Conservation (phyloP, 495 filamentous ascomycete species). For the Neurospora africana region DNA sequence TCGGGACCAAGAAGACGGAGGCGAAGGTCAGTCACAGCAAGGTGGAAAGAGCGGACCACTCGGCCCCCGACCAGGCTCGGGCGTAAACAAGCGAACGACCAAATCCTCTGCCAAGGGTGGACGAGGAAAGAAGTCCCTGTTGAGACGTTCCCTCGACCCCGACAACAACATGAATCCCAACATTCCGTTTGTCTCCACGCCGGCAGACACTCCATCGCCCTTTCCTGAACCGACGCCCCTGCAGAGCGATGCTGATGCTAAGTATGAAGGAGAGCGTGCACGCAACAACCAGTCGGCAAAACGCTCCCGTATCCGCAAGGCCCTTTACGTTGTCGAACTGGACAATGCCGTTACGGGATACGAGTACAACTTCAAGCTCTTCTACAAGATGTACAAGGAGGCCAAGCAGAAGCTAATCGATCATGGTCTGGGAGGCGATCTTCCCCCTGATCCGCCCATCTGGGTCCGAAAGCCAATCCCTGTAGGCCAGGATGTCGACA, state of each 20-base stretch:
- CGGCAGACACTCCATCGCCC: background rate
- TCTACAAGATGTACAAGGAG: background rate
- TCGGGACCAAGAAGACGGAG: background rate
- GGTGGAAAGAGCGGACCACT: background rate
- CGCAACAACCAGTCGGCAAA: constrained; percentile 5
- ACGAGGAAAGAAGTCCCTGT: background rate
- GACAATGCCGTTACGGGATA: constrained; percentile 4
- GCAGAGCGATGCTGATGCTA: background rate
- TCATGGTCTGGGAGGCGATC: background rate
- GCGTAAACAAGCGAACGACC: background rate
- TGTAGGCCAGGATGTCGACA: background rate
- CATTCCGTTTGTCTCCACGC: background rate
- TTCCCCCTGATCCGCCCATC: background rate
- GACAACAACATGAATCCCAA: background rate
- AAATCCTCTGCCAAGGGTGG: background rate
- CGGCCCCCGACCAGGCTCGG: background rate
- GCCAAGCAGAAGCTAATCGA: background rate
- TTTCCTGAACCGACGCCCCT: background rate
- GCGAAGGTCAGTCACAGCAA: background rate
- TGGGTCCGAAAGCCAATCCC: background rate
- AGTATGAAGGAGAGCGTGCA: background rate
- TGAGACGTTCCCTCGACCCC: background rate
- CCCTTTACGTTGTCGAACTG: constrained; percentile 2
- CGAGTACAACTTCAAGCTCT: background rate
- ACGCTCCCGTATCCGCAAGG: background rate